Base-by-base conservation (phyloP, 1,284 basidiomycete species). In the Ceratobasidium sp. region DNA sequence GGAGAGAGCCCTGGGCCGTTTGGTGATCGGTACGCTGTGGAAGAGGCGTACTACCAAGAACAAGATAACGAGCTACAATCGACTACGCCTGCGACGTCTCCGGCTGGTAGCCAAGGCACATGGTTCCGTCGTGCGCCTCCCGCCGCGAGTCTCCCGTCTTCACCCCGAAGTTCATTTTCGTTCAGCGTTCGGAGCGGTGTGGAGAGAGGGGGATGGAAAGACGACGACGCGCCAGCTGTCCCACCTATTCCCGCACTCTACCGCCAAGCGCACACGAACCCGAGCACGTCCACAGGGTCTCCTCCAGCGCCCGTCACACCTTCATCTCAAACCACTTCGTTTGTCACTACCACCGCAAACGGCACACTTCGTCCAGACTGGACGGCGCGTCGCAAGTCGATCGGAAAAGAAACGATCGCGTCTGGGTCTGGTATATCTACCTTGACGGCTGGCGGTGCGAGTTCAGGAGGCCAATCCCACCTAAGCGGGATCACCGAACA, bases 151-250 rank as follows among this genome's bases (percentile, higher is more conserved):
- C 48, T 74, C 3, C 70, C 70, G 26, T 62, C 57, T 40, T 74
- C 70, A 7, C 70, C 70, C 28, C 70, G 70, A 44, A 62, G 57
- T 17, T 74, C 70, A 23, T 74, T 74, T 52, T 61, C 56, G 57
- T 64, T 64, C 26, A 74, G 70, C 48, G 70, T 74, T 10, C 42
- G 70, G 57, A 74, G 70, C 54, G 70, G 70, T 10, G 46, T 74
- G 15, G 59, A 54, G 6, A 28, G 20, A 26, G 59, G 59, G 9
- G 59, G 44, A 46, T 50, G 57, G 59, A 9, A 46, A 9, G 70
- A 64, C 12, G 42, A 46, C 15, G 59, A 64, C 20, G 42, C 33
- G 7, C 57, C 57, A 26, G 70, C 40, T 44, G 70, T 74, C 44
- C 70, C 70, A 26, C 57, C 57, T 15, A n/a, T 74, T 7, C 70